These are phyloP conservation scores for Trichophyton simii DNA, from an alignment of 2,329 filamentous ascomycete genomes.

Conservation along the genomic window DNA sequence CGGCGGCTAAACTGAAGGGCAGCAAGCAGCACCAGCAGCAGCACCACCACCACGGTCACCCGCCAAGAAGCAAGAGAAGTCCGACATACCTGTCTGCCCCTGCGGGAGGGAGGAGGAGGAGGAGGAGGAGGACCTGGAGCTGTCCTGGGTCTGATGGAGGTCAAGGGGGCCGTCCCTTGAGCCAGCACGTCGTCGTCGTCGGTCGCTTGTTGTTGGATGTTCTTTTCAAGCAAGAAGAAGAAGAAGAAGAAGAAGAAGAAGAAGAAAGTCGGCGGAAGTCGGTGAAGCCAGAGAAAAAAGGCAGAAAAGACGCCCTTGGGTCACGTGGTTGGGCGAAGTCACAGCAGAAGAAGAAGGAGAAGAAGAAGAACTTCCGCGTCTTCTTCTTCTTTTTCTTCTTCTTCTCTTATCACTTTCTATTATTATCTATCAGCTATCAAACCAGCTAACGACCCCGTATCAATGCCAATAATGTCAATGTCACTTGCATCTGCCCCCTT, in stretches of 20 bases:
- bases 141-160: no score
- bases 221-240: neutral
- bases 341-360: neutral
- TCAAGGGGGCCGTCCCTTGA: neutral
- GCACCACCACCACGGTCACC: neutral
- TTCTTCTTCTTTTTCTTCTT: neutral
- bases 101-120: no score
- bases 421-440: no score
- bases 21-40: neutral
- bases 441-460: no score
- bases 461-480: no score
- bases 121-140: no score
- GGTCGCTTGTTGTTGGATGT: neutral
- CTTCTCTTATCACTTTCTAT: neutral
- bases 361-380: neutral
- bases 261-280: constrained; percentile 6
- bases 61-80: neutral
- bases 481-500: no score
- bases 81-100: neutral
- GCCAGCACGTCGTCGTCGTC: neutral
- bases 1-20: neutral
- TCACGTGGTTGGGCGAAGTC: constrained; percentile 2
- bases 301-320: neutral
- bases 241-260: constrained; percentile 4
- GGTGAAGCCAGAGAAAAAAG: constrained; percentile 6